Evolutionary conservation across 371 early-diverging fungal genomes (phyloP), one percentile per base, ranked within the genome.

Genomic region (Mucor circinelloides): DNA sequence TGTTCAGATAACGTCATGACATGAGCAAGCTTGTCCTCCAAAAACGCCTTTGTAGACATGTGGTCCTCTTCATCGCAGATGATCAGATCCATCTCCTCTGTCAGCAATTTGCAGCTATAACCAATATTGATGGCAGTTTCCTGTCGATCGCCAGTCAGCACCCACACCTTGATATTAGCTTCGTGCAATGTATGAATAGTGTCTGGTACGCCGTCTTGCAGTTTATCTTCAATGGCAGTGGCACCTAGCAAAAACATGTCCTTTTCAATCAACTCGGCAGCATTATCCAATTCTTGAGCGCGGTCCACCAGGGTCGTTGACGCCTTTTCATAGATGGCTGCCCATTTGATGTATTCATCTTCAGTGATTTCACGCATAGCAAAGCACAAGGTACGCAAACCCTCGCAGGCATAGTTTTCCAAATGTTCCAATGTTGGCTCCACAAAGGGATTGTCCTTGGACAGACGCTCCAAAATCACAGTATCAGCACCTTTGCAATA

Each of bases 401-500:
- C 97, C 68, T 95, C 95, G 7, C 86, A 87, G 0, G 97, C 97
- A 80, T 91, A 96, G 38, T 4, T 17, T 13, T 95, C 93, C 40
- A 95, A 77, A 69, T 93, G 90, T n/a, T 72, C 83, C 48, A 91
- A 68, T 2, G 94, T 93, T 0, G 79, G 56, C 38, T 91, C 92
- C 61, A 91, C 88, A 81, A 89, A 94, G 27, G 86, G 90, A 70
- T 90, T 92, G 58, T 85, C 79, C 21, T 85, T 77, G 5, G 85
- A 85, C 57, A 99, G 75, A n/a, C 97, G 87, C 79, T 99, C 99
- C 40, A 97, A 74, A 71, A 99, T 97, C 28, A 99, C 97, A 0
- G 97, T 94, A 80, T 99, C 99, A 13, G 99, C 98, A 28, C 99
- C 99, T 77, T 99, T 99, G 71, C 93, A 93, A 81, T 93, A 97